Evolutionary conservation across 179 eudicot genomes (phyloP).

Genomic region (Pouteria campechiana): DNA sequence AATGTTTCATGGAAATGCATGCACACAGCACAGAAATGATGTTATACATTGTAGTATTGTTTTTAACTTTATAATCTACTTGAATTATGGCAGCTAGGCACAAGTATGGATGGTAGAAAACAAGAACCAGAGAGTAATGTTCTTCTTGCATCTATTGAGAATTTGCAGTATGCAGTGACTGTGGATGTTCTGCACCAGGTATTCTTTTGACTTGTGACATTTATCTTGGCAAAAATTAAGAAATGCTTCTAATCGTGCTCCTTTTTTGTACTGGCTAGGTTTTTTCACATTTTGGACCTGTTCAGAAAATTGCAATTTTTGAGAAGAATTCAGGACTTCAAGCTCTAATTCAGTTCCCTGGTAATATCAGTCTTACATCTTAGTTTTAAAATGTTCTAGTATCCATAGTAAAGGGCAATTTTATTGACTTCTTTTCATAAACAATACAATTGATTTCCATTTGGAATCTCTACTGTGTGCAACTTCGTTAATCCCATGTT

Average conservation of each 20-base stretch:
- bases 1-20: too few relatives aligned
- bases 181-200: conserved; percentile 88
- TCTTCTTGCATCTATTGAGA: conserved; percentile 89
- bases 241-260: background rate
- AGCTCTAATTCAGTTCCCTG: conserved; percentile 93
- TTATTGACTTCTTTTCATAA: too few relatives aligned
- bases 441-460: too few relatives aligned
- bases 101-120: conserved; percentile 78
- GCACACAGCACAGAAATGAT: too few relatives aligned
- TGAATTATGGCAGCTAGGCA: conserved; percentile 38
- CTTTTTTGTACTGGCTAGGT: conserved; percentile 31
- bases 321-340: conserved; percentile 96
- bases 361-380: conserved; percentile 17
- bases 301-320: conserved; percentile 97
- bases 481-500: too few relatives aligned
- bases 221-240: background rate
- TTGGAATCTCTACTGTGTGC: too few relatives aligned
- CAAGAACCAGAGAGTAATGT: conserved; percentile 93
- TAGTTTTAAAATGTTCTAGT: background rate
- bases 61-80: background rate
- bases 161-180: conserved; percentile 94
- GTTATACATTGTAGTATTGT: too few relatives aligned
- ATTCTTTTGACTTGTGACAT: conserved; percentile 6
- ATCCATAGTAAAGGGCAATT: background rate
- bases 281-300: conserved; percentile 88